phyloP scores from a whole-genome alignment of 805 yeast species.

The Metschnikowia sp. region DNA sequence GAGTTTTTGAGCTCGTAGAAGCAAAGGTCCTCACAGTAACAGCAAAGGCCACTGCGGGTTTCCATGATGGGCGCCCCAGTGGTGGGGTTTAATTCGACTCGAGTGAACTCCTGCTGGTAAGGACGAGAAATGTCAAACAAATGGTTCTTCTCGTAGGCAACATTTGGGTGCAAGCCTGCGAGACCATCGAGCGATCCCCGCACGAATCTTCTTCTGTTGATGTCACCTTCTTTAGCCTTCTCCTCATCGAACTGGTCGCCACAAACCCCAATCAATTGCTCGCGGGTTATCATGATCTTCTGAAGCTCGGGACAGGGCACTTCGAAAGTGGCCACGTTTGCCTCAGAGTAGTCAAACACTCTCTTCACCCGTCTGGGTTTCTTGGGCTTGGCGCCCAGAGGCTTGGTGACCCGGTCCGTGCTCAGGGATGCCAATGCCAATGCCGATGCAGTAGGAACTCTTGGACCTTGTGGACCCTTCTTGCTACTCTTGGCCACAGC shows the following conservation, averaged over 20 bases:
- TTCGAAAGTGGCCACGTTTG: neutral
- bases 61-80: conserved; percentile 9
- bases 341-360: conserved; percentile 8
- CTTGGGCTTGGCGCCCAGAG: neutral
- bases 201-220: conserved; percentile 9
- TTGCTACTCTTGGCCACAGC: too few relatives aligned
- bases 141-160: conserved; percentile 11
- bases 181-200: conserved; percentile 6
- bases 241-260: conserved; percentile 4
- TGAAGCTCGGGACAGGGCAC: conserved; percentile 2
- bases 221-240: conserved; percentile 4
- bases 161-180: conserved; percentile 2
- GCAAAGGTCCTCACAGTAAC: conserved; percentile 27
- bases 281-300: conserved; percentile 2
- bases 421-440: too few relatives aligned
- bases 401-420: conserved; percentile 1
- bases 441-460: neutral
- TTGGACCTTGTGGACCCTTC: neutral
- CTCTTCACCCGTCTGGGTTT: conserved; percentile 2
- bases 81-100: conserved; percentile 10
- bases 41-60: conserved; percentile 34
- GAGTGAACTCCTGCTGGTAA: conserved; percentile 19
- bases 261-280: neutral
- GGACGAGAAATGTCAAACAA: conserved; percentile 9
- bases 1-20: conserved; percentile 33